These are phyloP conservation scores for Cicer yamashitae DNA, from an alignment of 306 rosid genomes.

Conservation along the genomic window DNA sequence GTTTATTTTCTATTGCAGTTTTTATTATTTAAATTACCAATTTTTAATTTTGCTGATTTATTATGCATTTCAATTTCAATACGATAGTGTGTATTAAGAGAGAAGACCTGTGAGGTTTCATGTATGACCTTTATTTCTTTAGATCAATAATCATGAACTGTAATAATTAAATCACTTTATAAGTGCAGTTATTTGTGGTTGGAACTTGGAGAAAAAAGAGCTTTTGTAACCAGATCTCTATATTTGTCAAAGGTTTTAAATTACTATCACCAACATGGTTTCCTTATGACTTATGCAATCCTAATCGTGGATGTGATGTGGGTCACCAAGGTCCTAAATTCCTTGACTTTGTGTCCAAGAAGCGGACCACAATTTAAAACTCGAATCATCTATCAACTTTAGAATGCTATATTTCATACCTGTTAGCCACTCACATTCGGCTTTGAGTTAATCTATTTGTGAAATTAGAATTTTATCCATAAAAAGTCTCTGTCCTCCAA, in stretches of 20 bases:
- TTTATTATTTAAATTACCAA: background rate
- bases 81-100: background rate
- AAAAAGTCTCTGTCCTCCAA: conserved; percentile 19
- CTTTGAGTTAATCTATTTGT: conserved; percentile 9
- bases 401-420: background rate
- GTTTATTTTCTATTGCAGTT: background rate
- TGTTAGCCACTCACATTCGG: background rate
- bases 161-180: background rate
- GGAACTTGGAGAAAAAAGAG: background rate
- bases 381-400: conserved; percentile 2
- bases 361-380: background rate
- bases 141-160: conserved; percentile 13
- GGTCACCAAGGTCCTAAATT: background rate
- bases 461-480: conserved; percentile 26
- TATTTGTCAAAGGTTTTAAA: background rate
- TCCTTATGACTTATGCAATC: background rate
- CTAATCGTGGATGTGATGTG: background rate
- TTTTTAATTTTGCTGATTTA: background rate
- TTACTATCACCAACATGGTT: background rate
- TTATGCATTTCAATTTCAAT: conserved; percentile 4
- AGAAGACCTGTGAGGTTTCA: background rate
- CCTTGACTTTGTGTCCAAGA: background rate
- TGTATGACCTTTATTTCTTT: background rate
- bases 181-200: conserved; percentile 3
- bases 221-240: background rate